Conservation (phyloP, 1,284 basidiomycete genomes). For the Cystobasidium pallidum region DNA sequence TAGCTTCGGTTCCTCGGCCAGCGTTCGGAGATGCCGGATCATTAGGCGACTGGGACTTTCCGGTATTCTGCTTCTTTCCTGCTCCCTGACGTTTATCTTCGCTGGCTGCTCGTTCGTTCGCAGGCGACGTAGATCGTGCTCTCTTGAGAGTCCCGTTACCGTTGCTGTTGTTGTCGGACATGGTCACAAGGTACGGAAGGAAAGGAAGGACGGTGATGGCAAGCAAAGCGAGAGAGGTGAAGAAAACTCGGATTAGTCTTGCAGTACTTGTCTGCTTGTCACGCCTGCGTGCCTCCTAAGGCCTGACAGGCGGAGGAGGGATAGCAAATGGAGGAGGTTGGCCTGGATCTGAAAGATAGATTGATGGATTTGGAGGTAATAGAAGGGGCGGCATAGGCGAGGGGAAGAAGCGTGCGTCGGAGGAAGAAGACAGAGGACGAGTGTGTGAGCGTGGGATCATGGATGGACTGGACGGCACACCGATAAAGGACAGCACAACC, state of each 20-base stretch:
- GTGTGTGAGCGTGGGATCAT: constrained; percentile 22
- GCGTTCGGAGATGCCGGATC: constrained; percentile 15
- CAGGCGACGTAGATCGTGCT: constrained; percentile 29
- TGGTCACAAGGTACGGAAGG: neutral
- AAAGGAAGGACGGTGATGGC: neutral
- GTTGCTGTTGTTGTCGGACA: constrained; percentile 38
- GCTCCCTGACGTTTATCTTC: constrained; percentile 20
- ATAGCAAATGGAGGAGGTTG: neutral
- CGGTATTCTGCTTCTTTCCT: constrained; percentile 42
- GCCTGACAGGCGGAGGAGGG: constrained; percentile 10
- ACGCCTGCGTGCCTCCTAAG: neutral
- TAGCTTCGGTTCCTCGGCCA: neutral
- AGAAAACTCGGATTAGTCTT: constrained; percentile 1
- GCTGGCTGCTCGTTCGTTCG: constrained; percentile 14
- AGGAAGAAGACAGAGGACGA: constrained; percentile 9
- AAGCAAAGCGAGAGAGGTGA: neutral
- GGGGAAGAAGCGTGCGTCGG: neutral
- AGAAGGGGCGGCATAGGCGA: neutral
- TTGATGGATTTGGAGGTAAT: constrained; percentile 7
- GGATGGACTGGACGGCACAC: constrained; percentile 25
- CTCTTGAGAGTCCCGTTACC: constrained; percentile 37
- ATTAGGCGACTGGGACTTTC: constrained; percentile 7
- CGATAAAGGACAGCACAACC: neutral
- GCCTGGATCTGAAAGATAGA: neutral
- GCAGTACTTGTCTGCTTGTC: neutral